Conservation (phyloP, 2,329 filamentous ascomycete genomes). For the Setomelanomma holmii region DNA sequence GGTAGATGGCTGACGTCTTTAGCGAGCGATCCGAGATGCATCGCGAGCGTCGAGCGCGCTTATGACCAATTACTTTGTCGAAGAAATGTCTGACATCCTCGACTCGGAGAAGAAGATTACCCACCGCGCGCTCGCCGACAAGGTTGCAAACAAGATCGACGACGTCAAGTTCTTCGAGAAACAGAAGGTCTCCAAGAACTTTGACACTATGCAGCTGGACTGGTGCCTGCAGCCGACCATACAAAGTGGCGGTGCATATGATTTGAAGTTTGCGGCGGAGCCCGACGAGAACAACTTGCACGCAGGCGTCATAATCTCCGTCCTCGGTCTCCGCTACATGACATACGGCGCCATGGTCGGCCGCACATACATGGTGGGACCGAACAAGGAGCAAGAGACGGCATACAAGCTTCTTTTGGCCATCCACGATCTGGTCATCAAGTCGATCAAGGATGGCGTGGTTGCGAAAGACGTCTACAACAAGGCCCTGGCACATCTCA, state of each 20-base stretch:
- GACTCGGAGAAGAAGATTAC: conserved; percentile 98
- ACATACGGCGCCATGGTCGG: conserved; percentile 93
- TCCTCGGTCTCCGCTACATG: conserved; percentile 91
- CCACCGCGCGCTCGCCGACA: conserved; percentile 83
- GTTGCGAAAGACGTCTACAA: conserved; percentile 88
- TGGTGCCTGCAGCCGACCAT: conserved; percentile 92
- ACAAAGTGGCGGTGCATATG: conserved; percentile 95
- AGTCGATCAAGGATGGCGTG: conserved; percentile 86
- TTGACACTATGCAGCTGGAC: conserved; percentile 87
- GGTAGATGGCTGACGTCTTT: conserved; percentile 4
- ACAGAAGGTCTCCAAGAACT: conserved; percentile 83
- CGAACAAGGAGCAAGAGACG: conserved; percentile 92
- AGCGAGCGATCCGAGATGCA: conserved; percentile 90
- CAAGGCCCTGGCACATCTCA: conserved; percentile 82
- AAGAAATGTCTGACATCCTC: conserved; percentile 95
- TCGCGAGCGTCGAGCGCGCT: conserved; percentile 92
- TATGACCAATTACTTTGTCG: conserved; percentile 96
- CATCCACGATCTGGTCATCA: conserved; percentile 88
- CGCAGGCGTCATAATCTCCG: conserved; percentile 90
- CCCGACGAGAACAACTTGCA: conserved; percentile 83
- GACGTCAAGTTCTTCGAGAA: conserved; percentile 92
- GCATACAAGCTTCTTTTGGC: conserved; percentile 89
- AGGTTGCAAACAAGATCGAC: conserved; percentile 89
- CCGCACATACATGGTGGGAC: conserved; percentile 94
- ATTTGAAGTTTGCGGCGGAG: conserved; percentile 79